These are phyloP conservation scores for Cantharellus anzutake DNA, from an alignment of 768 basidiomycete genomes.

Conservation along the genomic window DNA sequence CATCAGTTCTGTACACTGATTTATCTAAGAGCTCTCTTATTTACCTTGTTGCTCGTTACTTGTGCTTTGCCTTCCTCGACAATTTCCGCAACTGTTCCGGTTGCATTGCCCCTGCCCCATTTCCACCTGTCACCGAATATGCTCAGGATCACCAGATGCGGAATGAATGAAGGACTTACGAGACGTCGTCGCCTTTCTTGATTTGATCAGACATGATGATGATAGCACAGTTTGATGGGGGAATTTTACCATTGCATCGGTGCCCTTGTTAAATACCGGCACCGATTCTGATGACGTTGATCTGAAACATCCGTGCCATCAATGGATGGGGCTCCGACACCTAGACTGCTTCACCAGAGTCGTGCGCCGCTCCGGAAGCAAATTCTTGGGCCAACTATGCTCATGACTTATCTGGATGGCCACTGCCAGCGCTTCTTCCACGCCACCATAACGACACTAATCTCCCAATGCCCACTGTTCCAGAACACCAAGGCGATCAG, in stretches of 20 bases:
- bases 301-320: no score
- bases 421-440: no score
- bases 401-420: no score
- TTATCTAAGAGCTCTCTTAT: neutral
- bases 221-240: neutral
- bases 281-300: no score
- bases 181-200: slow-evolving; percentile 19
- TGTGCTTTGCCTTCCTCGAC: slow-evolving; percentile 25
- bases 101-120: slow-evolving; percentile 18
- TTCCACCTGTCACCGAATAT: slow-evolving; percentile 16
- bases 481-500: neutral
- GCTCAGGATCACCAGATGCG: neutral
- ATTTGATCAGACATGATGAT: slow-evolving; percentile 15
- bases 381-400: no score
- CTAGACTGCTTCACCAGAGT: no score
- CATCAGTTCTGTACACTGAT: no score
- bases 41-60: slow-evolving; percentile 28
- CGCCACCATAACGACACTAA: neutral
- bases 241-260: no score
- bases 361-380: no score
- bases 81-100: slow-evolving; percentile 23
- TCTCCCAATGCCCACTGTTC: neutral
- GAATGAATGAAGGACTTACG: slow-evolving; percentile 13
- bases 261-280: no score
- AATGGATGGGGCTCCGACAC: no score